A percentile compares a stretch with the other conserved stretches of the same genome.
Evolutionary conservation across 305 asterid genomes (phyloP).

Genomic region (Fraxinus albicans): DNA sequence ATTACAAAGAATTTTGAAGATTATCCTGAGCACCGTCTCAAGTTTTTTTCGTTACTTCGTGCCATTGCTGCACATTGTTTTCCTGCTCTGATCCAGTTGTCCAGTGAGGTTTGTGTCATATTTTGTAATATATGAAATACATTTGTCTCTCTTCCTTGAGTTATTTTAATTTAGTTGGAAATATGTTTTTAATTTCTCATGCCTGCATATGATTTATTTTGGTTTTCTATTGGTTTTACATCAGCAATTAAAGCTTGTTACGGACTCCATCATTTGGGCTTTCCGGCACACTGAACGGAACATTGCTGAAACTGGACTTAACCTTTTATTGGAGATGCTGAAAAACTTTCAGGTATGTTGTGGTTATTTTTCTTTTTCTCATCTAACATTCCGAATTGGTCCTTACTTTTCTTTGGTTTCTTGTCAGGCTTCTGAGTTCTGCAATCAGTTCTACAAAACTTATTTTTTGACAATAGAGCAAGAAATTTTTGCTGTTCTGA

Average conservation of each 20-base stretch:
- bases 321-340: conserved; percentile 81
- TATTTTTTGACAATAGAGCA: conserved; percentile 83
- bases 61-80: conserved; percentile 96
- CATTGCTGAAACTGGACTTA: conserved; percentile 97
- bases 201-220: conserved; percentile 17
- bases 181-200: not conserved
- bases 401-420: conserved; percentile 27
- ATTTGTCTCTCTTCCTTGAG: not conserved
- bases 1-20: conserved; percentile 95
- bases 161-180: conserved; percentile 9
- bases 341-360: conserved; percentile 81
- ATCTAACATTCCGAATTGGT: not conserved
- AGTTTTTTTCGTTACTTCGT: conserved; percentile 87
- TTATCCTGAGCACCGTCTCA: conserved; percentile 98
- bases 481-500: conserved; percentile 90
- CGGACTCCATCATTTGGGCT: conserved; percentile 99
- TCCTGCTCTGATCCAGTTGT: conserved; percentile 84
- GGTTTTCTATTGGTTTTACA: conserved; percentile 10
- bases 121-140: conserved; percentile 9
- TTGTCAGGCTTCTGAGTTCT: conserved; percentile 77
- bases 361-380: not conserved
- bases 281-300: conserved; percentile 98
- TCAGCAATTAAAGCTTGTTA: conserved; percentile 94
- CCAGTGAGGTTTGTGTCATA: conserved; percentile 64
- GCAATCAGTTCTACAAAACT: conserved; percentile 84